Percentiles rank a stretch among this genome's conserved stretches.
Evolutionary conservation across 306 rosid species (phyloP).

Genomic region (Prunus salicina): DNA sequence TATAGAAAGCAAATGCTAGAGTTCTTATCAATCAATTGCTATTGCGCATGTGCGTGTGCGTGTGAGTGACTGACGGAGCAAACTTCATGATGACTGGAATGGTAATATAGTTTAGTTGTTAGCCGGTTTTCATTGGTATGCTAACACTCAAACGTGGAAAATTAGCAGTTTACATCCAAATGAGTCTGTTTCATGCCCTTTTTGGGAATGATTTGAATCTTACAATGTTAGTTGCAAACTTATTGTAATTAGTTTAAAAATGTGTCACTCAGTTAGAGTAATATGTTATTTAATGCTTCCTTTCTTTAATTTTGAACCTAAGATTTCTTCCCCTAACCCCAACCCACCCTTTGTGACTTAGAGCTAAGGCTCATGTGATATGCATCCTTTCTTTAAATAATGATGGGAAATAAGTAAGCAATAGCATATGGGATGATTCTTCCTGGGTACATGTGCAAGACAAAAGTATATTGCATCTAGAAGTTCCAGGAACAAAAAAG

Average conservation of each 20-base stretch:
- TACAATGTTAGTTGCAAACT: background rate
- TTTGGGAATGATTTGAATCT: background rate
- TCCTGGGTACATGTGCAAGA: constrained; percentile 7
- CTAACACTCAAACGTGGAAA: background rate
- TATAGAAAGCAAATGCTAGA: background rate
- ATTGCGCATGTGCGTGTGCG: background rate
- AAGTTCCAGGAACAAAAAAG: background rate
- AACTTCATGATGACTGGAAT: background rate
- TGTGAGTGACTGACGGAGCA: background rate
- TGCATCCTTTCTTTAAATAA: background rate
- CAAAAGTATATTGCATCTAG: constrained; percentile 5
- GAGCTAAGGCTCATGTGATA: background rate
- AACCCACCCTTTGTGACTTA: background rate
- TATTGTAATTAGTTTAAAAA: constrained; percentile 5
- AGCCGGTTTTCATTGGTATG: background rate
- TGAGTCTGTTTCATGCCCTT: background rate
- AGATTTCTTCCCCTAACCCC: background rate
- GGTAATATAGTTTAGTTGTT: background rate
- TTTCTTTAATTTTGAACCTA: background rate
- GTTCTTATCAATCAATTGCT: background rate
- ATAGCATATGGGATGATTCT: background rate
- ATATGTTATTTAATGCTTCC: background rate
- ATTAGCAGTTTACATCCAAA: background rate
- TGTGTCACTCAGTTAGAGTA: constrained; percentile 8
- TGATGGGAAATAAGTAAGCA: constrained; percentile 7